A percentile compares a stretch with the other conserved stretches of the same genome.
Conservation (phyloP, 1,284 basidiomycete species). For the Cryptococcus sp. region DNA sequence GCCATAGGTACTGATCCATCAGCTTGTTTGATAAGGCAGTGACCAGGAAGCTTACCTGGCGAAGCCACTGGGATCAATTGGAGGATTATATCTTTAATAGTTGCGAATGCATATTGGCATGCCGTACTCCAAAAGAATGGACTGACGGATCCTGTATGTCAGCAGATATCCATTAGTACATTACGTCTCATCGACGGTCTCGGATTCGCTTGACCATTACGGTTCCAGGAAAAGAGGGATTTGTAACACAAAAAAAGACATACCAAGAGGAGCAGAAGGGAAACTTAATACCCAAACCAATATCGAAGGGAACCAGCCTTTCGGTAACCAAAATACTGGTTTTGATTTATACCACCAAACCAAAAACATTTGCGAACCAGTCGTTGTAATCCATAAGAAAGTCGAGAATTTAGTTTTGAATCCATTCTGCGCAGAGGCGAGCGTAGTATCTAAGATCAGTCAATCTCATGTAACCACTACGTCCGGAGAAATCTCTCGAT, state of each 20-base stretch:
- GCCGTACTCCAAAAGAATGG: constrained; percentile 88
- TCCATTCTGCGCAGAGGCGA: constrained; percentile 59
- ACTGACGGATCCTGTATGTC: constrained; percentile 67
- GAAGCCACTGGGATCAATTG: constrained; percentile 42
- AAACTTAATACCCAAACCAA: constrained; percentile 69
- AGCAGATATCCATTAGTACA: not conserved
- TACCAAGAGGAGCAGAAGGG: constrained; percentile 43
- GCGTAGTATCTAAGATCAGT: constrained; percentile 59
- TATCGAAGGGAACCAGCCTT: constrained; percentile 75
- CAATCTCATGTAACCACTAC: not conserved
- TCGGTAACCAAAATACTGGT: constrained; percentile 86
- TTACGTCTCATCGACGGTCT: not conserved
- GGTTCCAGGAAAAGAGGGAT: not conserved
- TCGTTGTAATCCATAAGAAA: constrained; percentile 73
- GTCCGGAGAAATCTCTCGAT: too few species aligned
- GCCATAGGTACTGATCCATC: too few species aligned
- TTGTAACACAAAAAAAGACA: not conserved
- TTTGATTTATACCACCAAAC: constrained; percentile 83
- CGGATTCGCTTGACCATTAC: not conserved
- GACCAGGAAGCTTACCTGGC: too few species aligned
- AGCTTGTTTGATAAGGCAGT: too few species aligned
- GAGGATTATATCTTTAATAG: constrained; percentile 64
- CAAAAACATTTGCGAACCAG: constrained; percentile 72
- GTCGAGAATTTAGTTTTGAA: constrained; percentile 73
- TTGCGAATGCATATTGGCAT: constrained; percentile 69